Percentiles rank a stretch among this genome's conserved stretches.
phyloP scores from a whole-genome alignment of 306 rosid species.

The Lotus japonicus region DNA sequence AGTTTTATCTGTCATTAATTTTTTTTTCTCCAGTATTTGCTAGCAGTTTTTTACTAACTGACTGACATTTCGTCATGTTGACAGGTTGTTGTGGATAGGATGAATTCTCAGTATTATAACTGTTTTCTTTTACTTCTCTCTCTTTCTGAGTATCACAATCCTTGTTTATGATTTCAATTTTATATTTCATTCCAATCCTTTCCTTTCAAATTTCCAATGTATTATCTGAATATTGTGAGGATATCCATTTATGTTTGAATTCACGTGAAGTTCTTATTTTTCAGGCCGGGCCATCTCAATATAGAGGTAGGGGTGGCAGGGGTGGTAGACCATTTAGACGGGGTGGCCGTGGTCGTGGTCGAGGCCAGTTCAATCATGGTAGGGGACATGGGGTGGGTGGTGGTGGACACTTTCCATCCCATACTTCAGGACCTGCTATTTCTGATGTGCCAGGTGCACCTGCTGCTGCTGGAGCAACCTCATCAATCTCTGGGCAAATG shows the following conservation, averaged over 20 bases:
- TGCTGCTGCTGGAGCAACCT: conserved; percentile 37
- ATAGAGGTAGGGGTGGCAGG: conserved; percentile 70
- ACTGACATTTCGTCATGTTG: conserved; percentile 1
- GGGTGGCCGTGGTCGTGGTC: conserved; percentile 48
- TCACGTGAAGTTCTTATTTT: conserved; percentile 38
- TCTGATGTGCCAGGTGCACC: conserved; percentile 29
- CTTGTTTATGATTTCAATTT: not conserved
- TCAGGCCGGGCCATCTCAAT: conserved; percentile 59
- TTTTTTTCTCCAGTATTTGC: not conserved
- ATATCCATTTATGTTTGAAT: conserved; percentile 29
- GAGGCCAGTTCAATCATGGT: conserved; percentile 23
- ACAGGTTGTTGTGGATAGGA: not conserved
- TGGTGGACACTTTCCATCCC: conserved; percentile 47
- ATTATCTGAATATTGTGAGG: conserved; percentile 17
- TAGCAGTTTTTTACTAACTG: not conserved
- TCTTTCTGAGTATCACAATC: not conserved
- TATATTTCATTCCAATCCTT: not conserved
- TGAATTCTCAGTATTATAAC: conserved; percentile 1
- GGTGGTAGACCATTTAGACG: conserved; percentile 66
- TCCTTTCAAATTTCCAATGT: conserved; percentile 2
- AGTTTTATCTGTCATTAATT: not conserved
- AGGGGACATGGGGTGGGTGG: conserved; percentile 58
- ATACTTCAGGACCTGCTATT: conserved; percentile 42
- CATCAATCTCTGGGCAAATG: conserved; percentile 29
- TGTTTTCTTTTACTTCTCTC: not conserved